phyloP scores from a whole-genome alignment of 192 early-diverging fungal genomes.

The Coemansia sp. region DNA sequence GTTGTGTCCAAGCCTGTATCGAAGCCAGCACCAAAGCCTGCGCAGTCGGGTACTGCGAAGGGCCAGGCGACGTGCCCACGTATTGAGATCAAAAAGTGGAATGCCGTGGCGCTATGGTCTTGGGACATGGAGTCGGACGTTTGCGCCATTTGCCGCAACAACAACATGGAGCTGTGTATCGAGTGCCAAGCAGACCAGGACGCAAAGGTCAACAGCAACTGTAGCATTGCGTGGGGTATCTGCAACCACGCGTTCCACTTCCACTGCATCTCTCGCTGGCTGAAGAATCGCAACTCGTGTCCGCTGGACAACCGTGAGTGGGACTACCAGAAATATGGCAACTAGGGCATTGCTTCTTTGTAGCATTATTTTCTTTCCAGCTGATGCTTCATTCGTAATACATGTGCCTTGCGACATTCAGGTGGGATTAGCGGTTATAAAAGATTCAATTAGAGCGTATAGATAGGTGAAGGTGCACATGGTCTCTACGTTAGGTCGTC shows the following conservation, averaged over 20 bases:
- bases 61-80: constrained; percentile 63
- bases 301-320: constrained; percentile 98
- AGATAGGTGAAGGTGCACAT: background rate
- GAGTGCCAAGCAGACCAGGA: constrained; percentile 99
- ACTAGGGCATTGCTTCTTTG: constrained; percentile 1
- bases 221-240: constrained; percentile 95
- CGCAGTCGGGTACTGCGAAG: background rate
- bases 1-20: background rate
- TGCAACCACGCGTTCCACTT: constrained; percentile 99
- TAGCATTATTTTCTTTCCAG: background rate
- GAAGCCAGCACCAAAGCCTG: background rate
- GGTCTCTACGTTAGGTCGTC: constrained; percentile 60
- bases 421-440: background rate
- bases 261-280: constrained; percentile 98
- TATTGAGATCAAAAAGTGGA: constrained; percentile 99
- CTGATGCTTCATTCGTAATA: background rate
- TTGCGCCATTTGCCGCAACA: constrained; percentile 99
- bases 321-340: constrained; percentile 93
- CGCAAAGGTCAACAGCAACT: constrained; percentile 89
- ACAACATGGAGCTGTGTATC: constrained; percentile 99
- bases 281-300: constrained; percentile 95
- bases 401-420: background rate
- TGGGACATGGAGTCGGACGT: constrained; percentile 99
- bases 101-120: constrained; percentile 97
- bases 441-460: background rate